Base-by-base conservation (phyloP, 2,329 filamentous ascomycete genomes). In the Tolypocladium ovalisporum region DNA sequence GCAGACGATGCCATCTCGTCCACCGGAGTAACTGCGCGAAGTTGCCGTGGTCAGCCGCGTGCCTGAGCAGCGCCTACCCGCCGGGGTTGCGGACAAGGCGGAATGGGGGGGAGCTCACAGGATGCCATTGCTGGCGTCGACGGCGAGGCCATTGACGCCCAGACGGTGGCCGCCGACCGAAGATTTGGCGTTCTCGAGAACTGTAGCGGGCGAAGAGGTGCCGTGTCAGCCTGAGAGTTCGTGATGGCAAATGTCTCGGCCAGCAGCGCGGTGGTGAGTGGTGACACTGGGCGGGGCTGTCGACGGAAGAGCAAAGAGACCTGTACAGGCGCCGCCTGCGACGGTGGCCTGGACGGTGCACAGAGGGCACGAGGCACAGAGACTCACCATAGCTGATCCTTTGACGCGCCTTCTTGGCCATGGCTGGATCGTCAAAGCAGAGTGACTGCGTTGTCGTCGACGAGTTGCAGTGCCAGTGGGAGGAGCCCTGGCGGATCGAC, bases 1-100 rank as follows among this genome's bases (percentile, higher is more conserved):
- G 75, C 94, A 99, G 64, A 99, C 87, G 54, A 94, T 88, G 65
- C 94, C 94, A 73, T 99, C 94, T 69, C 94, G 87, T 59, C 94
- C 94, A 63, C 90, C 94, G 52, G 94, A 97, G 75, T 97, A 99
- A 66, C 92, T 97, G 60, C 10, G 54, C 57, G 62, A 56, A 62
- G 60, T 58, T 52, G 53, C 54, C 51, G 47, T 51, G 57, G 51
- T 57, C 35, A 34, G 54, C 35, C 9, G 24, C 13, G 47, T 15
- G 39, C 24, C 4, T n/a, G 4, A 3, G 42, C n/a, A 13, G 34
- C 4, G 29, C 22, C 15, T 44, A 22, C 12, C 22, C 22, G 40
- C 22, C 47, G 6, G 12, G 44, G 44, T n/a, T 27, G 27, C 5
- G 27, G 29, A 19, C 29, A 1, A 7, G 47, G 29, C 42, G 49